phyloP scores from a whole-genome alignment of 2,329 filamentous ascomycete genomes.

The Sclerotinia nivalis region DNA sequence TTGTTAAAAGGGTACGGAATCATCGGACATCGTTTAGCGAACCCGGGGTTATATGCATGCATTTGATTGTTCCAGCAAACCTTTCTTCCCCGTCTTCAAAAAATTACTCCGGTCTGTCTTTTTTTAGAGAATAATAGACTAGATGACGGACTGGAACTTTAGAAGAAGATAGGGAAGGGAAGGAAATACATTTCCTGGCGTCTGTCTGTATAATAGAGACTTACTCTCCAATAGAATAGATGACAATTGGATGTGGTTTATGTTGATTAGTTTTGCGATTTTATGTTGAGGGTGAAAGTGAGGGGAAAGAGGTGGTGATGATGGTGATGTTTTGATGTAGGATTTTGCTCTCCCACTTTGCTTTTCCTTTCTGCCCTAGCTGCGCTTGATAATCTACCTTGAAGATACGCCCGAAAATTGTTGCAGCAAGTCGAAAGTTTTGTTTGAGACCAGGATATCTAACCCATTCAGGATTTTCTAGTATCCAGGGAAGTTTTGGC shows the following conservation, averaged over 20 bases:
- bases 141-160: conserved; percentile 5
- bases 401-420: too few relatives aligned
- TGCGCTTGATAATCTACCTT: too few relatives aligned
- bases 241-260: conserved; percentile 16
- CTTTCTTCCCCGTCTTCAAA: neutral
- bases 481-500: too few relatives aligned
- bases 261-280: neutral
- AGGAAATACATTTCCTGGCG: conserved; percentile 3
- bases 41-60: conserved; percentile 10
- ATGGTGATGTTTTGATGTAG: neutral
- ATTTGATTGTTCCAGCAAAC: conserved; percentile 9
- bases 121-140: conserved; percentile 18
- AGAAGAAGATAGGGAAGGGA: neutral
- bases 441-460: too few relatives aligned
- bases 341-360: too few relatives aligned
- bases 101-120: conserved; percentile 6
- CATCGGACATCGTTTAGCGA: conserved; percentile 11
- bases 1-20: conserved; percentile 25
- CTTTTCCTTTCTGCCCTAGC: too few relatives aligned
- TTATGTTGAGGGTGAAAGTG: neutral
- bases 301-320: neutral
- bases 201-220: conserved; percentile 20
- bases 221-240: conserved; percentile 19
- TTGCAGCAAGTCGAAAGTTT: too few relatives aligned
- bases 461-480: too few relatives aligned